Base-by-base conservation (phyloP, 257 asterid genomes). In the Parsonsia alboflavescens region DNA sequence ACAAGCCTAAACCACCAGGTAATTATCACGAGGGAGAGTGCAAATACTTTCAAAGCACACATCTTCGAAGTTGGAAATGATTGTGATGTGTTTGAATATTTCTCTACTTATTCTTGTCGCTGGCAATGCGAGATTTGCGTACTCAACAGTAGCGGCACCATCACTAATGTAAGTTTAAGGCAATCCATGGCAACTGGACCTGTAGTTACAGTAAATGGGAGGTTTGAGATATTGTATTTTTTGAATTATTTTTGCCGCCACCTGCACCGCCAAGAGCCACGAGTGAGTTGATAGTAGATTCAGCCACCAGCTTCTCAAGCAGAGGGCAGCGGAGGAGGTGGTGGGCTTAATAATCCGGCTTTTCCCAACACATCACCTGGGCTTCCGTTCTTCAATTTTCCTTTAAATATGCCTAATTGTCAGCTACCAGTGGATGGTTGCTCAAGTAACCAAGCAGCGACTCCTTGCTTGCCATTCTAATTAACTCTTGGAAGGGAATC, bases 341-440 rank as follows among this genome's bases (percentile, higher is more conserved):
- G n/a, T n/a, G n/a, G n/a, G n/a, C n/a, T n/a, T n/a, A n/a, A n/a
- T n/a, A n/a, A n/a, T n/a, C n/a, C n/a, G n/a, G n/a, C n/a, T n/a
- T n/a, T n/a, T n/a, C n/a, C n/a, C 0, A 96, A 88, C 78, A 92
- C 89, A 0, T 87, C 96, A 0, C 11, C 87, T 3, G 96, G 93
- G 46, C 90, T 90, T 19, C 96, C 97, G 0, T 92, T 92, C 83
- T 80, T 92, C 71, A 90, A 88, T 75, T 62, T 92, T 85, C 97
- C 97, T 3, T 74, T 85, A 30, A 85, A 87, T 77, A 86, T 86
- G 91, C 86, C 87, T 0, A 86, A 81, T 69, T 82, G 86, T 9
- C 91, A 88, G 76, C 69, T 89, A 12, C 85, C 88, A 0, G 78
- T 89, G 70, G 93, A 89, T 26, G 91, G 96, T 41, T 91, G 97